phyloP scores from a whole-genome alignment of 2,329 filamentous ascomycete genomes.

The Tolypocladium album region DNA sequence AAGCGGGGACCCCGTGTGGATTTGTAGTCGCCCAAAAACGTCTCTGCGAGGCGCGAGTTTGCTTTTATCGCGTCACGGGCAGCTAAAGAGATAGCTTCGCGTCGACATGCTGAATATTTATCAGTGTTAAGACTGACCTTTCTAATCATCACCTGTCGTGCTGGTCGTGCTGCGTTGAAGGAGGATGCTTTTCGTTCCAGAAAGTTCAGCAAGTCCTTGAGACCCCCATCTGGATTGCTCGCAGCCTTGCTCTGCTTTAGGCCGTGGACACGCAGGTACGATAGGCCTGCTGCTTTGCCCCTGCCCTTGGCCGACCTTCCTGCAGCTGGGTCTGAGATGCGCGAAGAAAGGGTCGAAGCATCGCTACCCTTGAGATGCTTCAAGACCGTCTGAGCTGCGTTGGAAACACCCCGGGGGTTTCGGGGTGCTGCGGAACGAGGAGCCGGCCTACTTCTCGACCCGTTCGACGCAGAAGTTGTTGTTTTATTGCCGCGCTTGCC shows the following conservation, averaged over 20 bases:
- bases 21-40: not conserved
- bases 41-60: not conserved
- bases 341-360: conserved; percentile 19
- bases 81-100: not conserved
- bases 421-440: conserved; percentile 2
- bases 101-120: conserved; percentile 7
- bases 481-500: conserved; percentile 22
- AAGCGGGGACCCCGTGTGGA: not conserved
- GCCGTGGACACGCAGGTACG: conserved; percentile 43
- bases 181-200: conserved; percentile 59
- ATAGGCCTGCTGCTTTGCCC: conserved; percentile 12
- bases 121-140: conserved; percentile 56
- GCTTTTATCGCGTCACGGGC: not conserved
- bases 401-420: conserved; percentile 19
- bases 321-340: conserved; percentile 18
- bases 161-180: conserved; percentile 30
- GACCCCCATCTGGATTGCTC: conserved; percentile 54
- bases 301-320: conserved; percentile 13
- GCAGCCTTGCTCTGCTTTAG: conserved; percentile 59
- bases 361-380: conserved; percentile 28
- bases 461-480: conserved; percentile 13
- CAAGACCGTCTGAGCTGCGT: conserved; percentile 30
- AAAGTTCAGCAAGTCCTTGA: conserved; percentile 54
- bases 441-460: conserved; percentile 18
- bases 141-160: conserved; percentile 52